Conservation (phyloP, 2,329 filamentous ascomycete genomes). For the Neopestalotiopsis clavispora region DNA sequence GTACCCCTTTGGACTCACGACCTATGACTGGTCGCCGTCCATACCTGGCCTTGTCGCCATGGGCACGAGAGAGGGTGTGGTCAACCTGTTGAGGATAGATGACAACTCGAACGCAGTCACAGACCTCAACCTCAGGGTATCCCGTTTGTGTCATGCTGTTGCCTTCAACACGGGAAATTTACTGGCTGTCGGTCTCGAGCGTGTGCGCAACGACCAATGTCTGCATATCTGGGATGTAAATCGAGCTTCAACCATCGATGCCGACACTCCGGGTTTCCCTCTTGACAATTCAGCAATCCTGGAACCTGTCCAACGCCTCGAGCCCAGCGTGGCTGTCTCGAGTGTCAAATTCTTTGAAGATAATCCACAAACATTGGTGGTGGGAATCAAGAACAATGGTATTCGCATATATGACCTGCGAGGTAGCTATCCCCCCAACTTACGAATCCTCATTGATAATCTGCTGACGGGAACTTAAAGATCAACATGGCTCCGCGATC, state of each 20-base stretch:
- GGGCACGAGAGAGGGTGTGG: conserved; percentile 75
- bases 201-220: conserved; percentile 81
- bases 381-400: conserved; percentile 76
- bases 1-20: conserved; percentile 62
- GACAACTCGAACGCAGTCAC: conserved; percentile 69
- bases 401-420: conserved; percentile 79
- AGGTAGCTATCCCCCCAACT: conserved; percentile 51
- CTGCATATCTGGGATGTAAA: conserved; percentile 84
- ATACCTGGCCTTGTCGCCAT: conserved; percentile 73
- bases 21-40: conserved; percentile 70
- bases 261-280: conserved; percentile 54
- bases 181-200: conserved; percentile 79
- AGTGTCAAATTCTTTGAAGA: conserved; percentile 83
- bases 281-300: conserved; percentile 52
- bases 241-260: conserved; percentile 57
- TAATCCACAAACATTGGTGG: conserved; percentile 75
- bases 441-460: background rate
- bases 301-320: conserved; percentile 63
- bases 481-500: conserved; percentile 56
- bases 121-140: conserved; percentile 74
- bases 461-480: conserved; percentile 29
- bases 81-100: conserved; percentile 75
- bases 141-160: conserved; percentile 80
- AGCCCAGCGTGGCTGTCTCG: conserved; percentile 75
- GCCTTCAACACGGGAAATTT: conserved; percentile 76